Base-by-base conservation (phyloP, 805 yeast species). In the Maudiozyma turicensis region DNA sequence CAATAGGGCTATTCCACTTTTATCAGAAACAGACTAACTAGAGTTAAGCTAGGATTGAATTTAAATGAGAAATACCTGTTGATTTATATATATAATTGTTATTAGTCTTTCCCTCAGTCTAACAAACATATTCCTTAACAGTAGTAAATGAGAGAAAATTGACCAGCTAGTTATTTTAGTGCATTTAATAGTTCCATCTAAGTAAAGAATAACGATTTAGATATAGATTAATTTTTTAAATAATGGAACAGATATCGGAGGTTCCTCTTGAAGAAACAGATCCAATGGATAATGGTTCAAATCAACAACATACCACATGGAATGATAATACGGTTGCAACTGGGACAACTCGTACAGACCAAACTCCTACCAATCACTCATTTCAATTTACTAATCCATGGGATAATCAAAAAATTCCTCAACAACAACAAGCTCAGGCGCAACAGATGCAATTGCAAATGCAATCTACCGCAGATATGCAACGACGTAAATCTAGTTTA, bases 401-500 rank as follows among this genome's bases (percentile, higher is more conserved):
- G 58, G 50, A 44, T 30, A 48, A 46, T 40, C 47, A 45, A n/a
- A 44, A 44, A 14, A 48, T 48, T 11, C 45, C 45, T 3, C 32
- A 43, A 38, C 8, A 14, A 5, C 40, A 37, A 11, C 44, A 43
- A 26, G 26, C 20, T 6, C 20, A 38, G 26, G 35, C 6, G 7
- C 14, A 11, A 8, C 30, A 35, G 6, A 13, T 35, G 38, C 38
- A 35, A 35, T n/a, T 35, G 38, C 38, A 35, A 35, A 35, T 35
- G 14, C 38, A 35, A 35, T 35, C 38, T 13, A 40, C 48, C 39
- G 40, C 20, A 10, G 20, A 20, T 20, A 43, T 45, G 43, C 57
- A 61, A 37, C 59, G 69, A 50, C 53, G 69, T 45, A 65, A 64
- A 52, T 65, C 69, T 10, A 61, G 66, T 35, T 44, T 69, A 40